Conservation (phyloP, 2,329 filamentous ascomycete species). For the Geosmithia flava region DNA sequence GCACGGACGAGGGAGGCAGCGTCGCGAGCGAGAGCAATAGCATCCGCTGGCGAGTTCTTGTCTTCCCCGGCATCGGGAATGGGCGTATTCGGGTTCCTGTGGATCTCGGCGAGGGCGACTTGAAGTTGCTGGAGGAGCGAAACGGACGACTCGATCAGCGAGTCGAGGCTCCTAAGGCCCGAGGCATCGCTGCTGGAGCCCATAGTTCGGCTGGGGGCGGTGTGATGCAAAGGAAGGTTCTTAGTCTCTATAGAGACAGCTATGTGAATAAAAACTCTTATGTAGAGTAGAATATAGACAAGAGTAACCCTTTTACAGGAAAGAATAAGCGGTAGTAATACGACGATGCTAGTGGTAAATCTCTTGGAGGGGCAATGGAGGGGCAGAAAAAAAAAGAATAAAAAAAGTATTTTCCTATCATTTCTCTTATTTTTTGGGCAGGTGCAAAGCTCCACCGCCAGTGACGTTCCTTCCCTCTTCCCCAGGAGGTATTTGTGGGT, state of each 20-base stretch:
- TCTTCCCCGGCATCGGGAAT: slow-evolving; percentile 4
- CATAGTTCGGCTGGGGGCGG: background rate
- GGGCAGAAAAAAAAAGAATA: background rate
- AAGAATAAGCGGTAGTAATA: background rate
- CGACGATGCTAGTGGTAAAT: background rate
- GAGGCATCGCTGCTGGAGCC: background rate
- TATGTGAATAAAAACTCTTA: background rate
- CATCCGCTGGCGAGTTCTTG: slow-evolving; percentile 19
- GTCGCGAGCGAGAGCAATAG: slow-evolving; percentile 59
- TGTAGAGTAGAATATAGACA: background rate
- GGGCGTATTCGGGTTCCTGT: slow-evolving; percentile 9
- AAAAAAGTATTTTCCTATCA: background rate
- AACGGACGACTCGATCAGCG: slow-evolving; percentile 22
- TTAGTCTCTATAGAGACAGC: background rate
- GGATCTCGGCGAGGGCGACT: slow-evolving; percentile 24
- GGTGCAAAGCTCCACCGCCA: background rate
- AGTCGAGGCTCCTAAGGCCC: slow-evolving; percentile 16
- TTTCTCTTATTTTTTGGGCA: background rate
- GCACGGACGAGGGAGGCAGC: slow-evolving; percentile 63
- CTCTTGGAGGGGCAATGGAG: slow-evolving; percentile 1
- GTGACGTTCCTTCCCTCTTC: background rate
- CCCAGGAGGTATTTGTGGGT: background rate
- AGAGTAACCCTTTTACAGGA: background rate
- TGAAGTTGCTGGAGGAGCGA: slow-evolving; percentile 29
- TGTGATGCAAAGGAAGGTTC: background rate